phyloP scores from a whole-genome alignment of 108 stramenopile genomes.

The Stephanodiscus minutulus region DNA sequence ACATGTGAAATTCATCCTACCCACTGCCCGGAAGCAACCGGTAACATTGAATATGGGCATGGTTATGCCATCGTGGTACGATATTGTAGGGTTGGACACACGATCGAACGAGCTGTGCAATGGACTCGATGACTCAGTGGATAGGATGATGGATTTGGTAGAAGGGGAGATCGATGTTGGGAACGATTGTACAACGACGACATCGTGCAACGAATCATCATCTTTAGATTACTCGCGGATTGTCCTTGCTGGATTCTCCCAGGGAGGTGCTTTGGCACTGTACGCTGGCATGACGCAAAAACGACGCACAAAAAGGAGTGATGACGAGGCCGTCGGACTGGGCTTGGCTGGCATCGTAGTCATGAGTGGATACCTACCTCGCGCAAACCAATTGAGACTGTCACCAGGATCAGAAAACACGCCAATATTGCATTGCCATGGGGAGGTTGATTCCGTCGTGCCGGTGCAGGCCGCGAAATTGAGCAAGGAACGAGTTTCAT shows the following conservation, averaged over 20 bases:
- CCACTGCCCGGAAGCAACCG: conserved; percentile 91
- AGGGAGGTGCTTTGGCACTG: conserved; percentile 67
- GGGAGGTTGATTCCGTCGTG: conserved; percentile 58
- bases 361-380: conserved; percentile 68
- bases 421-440: conserved; percentile 68
- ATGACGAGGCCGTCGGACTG: conserved; percentile 13
- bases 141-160: conserved; percentile 17
- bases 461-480: conserved; percentile 40
- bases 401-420: conserved; percentile 38
- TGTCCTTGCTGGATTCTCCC: conserved; percentile 66
- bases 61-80: conserved; percentile 93
- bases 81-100: conserved; percentile 85
- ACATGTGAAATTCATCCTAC: conserved; percentile 75
- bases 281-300: conserved; percentile 60
- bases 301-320: neutral
- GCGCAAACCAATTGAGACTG: conserved; percentile 41
- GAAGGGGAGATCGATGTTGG: conserved; percentile 28
- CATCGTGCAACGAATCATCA: neutral
- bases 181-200: conserved; percentile 27
- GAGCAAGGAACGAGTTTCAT: conserved; percentile 24
- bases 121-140: conserved; percentile 53
- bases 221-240: conserved; percentile 45
- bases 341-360: conserved; percentile 53
- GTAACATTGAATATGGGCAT: conserved; percentile 93
- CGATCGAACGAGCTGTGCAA: conserved; percentile 58